Evolutionary conservation across 139 green algal genomes (phyloP).

Genomic region (Tetraselmis striata): DNA sequence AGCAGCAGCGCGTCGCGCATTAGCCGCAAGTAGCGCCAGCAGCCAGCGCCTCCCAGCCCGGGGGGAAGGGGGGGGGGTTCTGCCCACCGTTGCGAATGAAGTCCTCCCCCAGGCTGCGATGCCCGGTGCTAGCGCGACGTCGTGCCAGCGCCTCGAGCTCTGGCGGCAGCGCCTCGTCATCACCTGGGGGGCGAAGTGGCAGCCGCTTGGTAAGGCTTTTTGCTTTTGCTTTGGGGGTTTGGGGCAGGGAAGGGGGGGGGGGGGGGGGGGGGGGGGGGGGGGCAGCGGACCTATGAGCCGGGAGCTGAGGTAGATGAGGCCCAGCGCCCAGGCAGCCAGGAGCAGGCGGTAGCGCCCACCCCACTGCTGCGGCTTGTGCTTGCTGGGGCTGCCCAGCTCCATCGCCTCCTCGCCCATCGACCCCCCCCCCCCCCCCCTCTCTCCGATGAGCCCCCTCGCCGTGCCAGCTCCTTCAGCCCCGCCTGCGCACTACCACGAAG

Average conservation of each 20-base stretch:
- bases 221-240: no score
- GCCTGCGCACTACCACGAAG: no score
- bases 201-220: background rate
- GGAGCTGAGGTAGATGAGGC: slow-evolving; percentile 3
- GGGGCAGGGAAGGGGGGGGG: background rate
- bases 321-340: background rate
- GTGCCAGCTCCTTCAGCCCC: no score
- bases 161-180: background rate
- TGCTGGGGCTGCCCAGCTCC: background rate
- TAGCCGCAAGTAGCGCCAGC: no score
- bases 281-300: background rate
- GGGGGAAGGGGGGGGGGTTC: no score
- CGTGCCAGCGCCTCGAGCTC: background rate
- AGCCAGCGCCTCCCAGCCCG: no score
- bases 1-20: no score
- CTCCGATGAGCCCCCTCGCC: no score
- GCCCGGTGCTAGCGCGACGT: background rate
- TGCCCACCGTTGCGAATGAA: background rate
- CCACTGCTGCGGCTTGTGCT: background rate
- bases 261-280: background rate
- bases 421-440: background rate
- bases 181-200: background rate
- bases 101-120: background rate
- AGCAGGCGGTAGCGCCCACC: slow-evolving; percentile 2
- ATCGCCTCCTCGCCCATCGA: background rate